phyloP scores from a whole-genome alignment of 352 stramenopile genomes.

The Phytopythium cucurbitacearum region DNA sequence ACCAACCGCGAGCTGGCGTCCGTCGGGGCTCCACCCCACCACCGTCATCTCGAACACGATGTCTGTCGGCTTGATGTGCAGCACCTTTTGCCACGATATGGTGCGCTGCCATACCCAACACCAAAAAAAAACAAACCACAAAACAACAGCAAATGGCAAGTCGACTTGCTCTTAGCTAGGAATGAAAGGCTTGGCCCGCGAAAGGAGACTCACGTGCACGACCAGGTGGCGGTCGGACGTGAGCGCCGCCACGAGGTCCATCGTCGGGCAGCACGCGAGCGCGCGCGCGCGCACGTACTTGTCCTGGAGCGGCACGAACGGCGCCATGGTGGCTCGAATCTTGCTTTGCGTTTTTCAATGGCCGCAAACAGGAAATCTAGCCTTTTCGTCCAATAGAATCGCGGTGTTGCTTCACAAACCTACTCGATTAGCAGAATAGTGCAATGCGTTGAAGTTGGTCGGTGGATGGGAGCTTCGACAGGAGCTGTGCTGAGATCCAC shows the following conservation, averaged over 20 bases:
- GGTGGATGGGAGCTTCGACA: too few species aligned
- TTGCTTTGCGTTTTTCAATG: too few species aligned
- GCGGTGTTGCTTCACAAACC: too few species aligned
- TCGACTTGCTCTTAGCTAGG: background rate
- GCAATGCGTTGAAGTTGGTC: too few species aligned
- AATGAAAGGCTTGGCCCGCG: background rate
- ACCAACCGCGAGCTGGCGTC: conserved; percentile 57
- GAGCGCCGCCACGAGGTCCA: conserved; percentile 74
- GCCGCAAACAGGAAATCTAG: too few species aligned
- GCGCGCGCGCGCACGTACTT: conserved; percentile 50
- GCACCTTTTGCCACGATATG: conserved; percentile 68
- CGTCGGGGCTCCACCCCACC: conserved; percentile 64
- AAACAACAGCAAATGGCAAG: background rate
- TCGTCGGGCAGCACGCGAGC: conserved; percentile 62
- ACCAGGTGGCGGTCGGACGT: conserved; percentile 64
- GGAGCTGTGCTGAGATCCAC: too few species aligned
- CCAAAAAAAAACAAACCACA: background rate
- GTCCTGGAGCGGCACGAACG: conserved; percentile 70
- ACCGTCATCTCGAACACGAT: conserved; percentile 46
- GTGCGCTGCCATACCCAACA: conserved; percentile 32
- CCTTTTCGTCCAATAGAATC: too few species aligned
- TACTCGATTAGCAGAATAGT: too few species aligned
- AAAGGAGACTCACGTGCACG: conserved; percentile 50
- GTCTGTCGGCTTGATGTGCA: conserved; percentile 66
- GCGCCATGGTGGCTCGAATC: too few species aligned